Base-by-base conservation (phyloP, 2,329 filamentous ascomycete species). In the Monosporascus ibericus region DNA sequence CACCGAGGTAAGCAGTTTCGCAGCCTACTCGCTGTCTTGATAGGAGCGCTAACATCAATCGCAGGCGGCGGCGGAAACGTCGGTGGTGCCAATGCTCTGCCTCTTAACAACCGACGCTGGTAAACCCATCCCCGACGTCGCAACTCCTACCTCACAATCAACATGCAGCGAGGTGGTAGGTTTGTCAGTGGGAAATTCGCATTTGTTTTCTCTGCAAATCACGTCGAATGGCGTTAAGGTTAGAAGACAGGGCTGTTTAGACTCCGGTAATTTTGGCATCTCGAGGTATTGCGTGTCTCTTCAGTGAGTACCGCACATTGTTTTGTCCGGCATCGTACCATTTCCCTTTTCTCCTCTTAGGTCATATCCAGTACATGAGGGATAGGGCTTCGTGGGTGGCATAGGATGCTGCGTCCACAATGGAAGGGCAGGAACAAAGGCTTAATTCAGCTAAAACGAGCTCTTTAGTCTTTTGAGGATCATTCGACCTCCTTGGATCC, bases 21-120 rank as follows among this genome's bases (percentile, higher is more conserved):
- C 15, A 46, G 44, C 14, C 22, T 48, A 18, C 34, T 11, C 24
- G 7, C n/a, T 25, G 20, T 44, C n/a, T 47, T 24, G 11, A 46
- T n/a, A 17, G 18, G 38, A 36, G 48, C 49, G 47, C 48, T 53
- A 48, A 57, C 49, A 52, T 53, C 50, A 42, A 3, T 18, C 44
- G n/a, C 47, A 42, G 38, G 46, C 14, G 73, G 75, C 56, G 69
- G 69, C 50, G 65, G 65, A 56, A 65, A 68, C 49, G 71, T 69
- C 61, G 75, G 76, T 63, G 75, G 78, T 69, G 76, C 66, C 52
- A 68, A 68, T 48, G 56, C 61, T 14, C 58, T 67, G 60, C 65
- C 66, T 44, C 64, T 68, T 39, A 64, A 64, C 58, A 67, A 60
- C 56, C 61, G 66, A 63, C 63, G 66, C 54, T 68, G 66, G 66